phyloP scores from a whole-genome alignment of 179 eudicot genomes.

The Silene noctiflora region DNA sequence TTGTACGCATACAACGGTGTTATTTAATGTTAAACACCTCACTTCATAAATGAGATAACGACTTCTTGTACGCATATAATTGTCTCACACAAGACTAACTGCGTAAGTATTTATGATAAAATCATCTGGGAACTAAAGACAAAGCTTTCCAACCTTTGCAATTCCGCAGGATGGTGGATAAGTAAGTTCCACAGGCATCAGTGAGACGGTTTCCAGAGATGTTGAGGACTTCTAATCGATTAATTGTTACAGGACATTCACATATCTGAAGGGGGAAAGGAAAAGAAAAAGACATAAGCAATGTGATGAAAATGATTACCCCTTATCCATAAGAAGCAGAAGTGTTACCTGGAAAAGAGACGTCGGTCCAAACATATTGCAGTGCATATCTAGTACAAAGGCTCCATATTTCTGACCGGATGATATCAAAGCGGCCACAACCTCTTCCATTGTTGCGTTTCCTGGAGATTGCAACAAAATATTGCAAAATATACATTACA shows the following conservation, averaged over 20 bases:
- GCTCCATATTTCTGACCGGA: constrained; percentile 81
- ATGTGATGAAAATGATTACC: background rate
- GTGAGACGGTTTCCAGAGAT: constrained; percentile 90
- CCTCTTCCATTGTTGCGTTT: constrained; percentile 77
- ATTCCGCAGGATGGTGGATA: constrained; percentile 59
- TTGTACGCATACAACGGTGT: background rate
- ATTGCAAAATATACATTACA: constrained; percentile 3
- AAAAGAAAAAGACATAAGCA: background rate
- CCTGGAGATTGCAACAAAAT: constrained; percentile 49
- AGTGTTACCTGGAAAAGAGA: constrained; percentile 67
- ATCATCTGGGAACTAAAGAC: background rate
- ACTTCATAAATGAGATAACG: background rate
- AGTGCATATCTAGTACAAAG: constrained; percentile 75
- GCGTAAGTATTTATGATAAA: background rate
- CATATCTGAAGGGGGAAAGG: constrained; percentile 53
- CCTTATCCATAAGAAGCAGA: background rate
- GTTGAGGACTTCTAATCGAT: constrained; percentile 90
- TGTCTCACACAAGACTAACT: background rate
- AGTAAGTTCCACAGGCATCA: constrained; percentile 79
- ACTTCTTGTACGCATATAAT: background rate
- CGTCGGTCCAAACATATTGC: constrained; percentile 82
- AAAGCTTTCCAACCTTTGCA: constrained; percentile 57
- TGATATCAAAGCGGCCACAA: constrained; percentile 56
- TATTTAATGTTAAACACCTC: background rate
- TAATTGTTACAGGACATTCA: constrained; percentile 76